Evolutionary conservation across 2,329 filamentous ascomycete species (phyloP).

Genomic region (Trichoderma polysporum): DNA sequence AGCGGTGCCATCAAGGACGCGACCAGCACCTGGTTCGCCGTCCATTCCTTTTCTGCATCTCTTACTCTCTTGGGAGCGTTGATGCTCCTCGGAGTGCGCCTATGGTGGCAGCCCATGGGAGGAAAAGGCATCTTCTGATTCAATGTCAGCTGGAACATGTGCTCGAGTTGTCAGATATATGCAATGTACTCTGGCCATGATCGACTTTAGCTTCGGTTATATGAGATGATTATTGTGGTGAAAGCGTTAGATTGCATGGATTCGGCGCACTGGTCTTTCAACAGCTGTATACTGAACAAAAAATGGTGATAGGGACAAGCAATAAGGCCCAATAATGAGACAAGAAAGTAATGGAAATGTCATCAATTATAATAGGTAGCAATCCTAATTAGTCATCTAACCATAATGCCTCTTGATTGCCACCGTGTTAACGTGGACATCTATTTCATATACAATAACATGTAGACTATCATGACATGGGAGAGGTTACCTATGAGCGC

Average conservation of each 20-base stretch:
- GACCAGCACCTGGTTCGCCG: constrained; percentile 19
- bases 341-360: background rate
- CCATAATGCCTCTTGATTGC: background rate
- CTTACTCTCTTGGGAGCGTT: constrained; percentile 24
- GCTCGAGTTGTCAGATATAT: background rate
- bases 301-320: background rate
- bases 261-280: background rate
- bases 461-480: too few relatives aligned
- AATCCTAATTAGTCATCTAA: background rate
- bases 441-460: too few relatives aligned
- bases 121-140: constrained; percentile 20
- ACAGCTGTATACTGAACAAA: background rate
- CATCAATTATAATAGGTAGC: background rate
- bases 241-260: background rate
- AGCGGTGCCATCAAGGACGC: constrained; percentile 25
- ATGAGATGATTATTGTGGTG: background rate
- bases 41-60: constrained; percentile 23
- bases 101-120: constrained; percentile 17
- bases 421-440: background rate
- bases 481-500: too few relatives aligned
- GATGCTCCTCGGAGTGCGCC: constrained; percentile 22
- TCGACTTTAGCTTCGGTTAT: background rate
- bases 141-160: background rate
- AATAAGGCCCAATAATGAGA: background rate
- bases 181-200: background rate